phyloP scores from a whole-genome alignment of 345 rosid species.

The Gossypium australe region DNA sequence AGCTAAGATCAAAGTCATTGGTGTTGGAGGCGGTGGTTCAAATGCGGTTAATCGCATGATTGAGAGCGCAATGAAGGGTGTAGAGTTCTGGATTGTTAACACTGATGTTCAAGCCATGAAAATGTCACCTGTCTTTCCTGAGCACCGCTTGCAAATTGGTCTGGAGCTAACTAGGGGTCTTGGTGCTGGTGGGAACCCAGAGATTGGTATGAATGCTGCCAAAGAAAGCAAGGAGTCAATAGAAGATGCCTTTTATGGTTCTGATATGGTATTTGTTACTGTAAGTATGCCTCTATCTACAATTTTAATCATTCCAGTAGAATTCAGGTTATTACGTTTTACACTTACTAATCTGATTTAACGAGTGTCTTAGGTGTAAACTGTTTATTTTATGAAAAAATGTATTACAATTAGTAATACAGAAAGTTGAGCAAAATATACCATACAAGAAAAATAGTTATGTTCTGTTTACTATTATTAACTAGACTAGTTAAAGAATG shows the following conservation, averaged over 20 bases:
- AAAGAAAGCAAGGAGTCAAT: slow-evolving; percentile 85
- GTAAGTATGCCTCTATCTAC: slow-evolving; percentile 36
- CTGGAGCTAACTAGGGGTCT: slow-evolving; percentile 94
- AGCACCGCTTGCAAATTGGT: slow-evolving; percentile 86
- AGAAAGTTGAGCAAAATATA: not conserved
- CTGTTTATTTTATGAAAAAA: not conserved
- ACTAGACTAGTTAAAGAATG: not conserved
- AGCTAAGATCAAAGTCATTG: slow-evolving; percentile 93
- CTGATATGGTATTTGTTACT: slow-evolving; percentile 98
- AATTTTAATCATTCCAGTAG: not conserved
- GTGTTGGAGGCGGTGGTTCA: slow-evolving; percentile 98
- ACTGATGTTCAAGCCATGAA: slow-evolving; percentile 90
- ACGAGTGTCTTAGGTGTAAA: not conserved
- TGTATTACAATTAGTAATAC: not conserved
- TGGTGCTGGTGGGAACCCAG: slow-evolving; percentile 99
- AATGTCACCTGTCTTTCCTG: slow-evolving; percentile 81
- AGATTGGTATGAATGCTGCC: slow-evolving; percentile 97
- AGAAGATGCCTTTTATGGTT: slow-evolving; percentile 81
- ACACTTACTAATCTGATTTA: not conserved
- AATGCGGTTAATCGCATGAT: slow-evolving; percentile 99
- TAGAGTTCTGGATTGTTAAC: slow-evolving; percentile 96
- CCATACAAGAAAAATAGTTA: not conserved
- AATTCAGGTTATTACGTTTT: not conserved
- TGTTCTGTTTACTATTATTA: not conserved
- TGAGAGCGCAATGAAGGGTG: slow-evolving; percentile 84